Base-by-base conservation (phyloP, 106 monocot genomes). In the Phalaenopsis equestris region DNA sequence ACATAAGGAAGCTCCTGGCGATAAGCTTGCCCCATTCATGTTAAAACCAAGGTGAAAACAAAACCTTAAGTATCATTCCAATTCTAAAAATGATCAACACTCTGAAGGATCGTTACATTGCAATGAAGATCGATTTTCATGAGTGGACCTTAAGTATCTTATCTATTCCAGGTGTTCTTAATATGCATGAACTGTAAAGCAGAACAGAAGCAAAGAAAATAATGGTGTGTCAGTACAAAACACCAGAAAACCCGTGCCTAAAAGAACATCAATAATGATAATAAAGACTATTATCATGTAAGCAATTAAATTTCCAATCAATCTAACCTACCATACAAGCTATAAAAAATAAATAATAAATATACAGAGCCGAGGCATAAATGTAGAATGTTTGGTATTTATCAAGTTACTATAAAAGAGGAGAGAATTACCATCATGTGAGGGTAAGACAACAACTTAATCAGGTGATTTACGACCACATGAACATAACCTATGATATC, bases 401-500 rank as follows among this genome's bases (percentile, higher is more conserved):
- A 74, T 74, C 19, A 74, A 74, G 43, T 7, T 19, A 19, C 19
- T 42, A 42, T 74, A 17, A 70, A 11, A 43, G 42, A 17, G 73
- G 76, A 76, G 49, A 76, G 23, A 23, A 17, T 83, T 87, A 94
- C 94, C 99, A 86, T 95, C 87, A 82, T 87, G 81, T 99, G 88
- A n/a, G 95, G 95, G 67, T 93, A 95, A 11, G 90, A 90, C 80
- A 87, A 80, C 15, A 99, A 82, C 79, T 76, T 75, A 84, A 93
- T 52, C 38, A 99, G 87, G 78, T 81, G 76, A 72, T 43, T 72
- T 21, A 87, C 87, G 55, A 93, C 64, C 16, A 67, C 81, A 78
- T 87, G 91, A 30, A 84, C 61, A 72, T 95, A 91, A 41, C 93
- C 93, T 47, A 88, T 78, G 41, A 90, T 72, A 30, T 76, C 80